phyloP scores from a whole-genome alignment of 2,329 filamentous ascomycete species.

The Didymella glomerata region DNA sequence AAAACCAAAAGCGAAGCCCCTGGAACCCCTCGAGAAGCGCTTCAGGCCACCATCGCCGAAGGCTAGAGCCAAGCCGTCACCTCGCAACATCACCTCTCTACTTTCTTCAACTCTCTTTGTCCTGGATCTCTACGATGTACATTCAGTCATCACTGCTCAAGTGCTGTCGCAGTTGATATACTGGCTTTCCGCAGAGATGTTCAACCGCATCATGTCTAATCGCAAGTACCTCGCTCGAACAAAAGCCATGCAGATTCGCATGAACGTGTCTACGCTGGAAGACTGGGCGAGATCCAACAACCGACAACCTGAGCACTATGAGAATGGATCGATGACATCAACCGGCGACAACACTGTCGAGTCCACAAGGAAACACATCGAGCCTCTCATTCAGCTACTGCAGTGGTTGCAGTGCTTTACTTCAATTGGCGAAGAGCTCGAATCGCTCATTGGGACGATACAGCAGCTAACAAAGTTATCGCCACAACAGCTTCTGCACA shows the following conservation, averaged over 20 bases:
- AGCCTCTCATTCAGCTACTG: constrained; percentile 88
- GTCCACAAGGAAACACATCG: constrained; percentile 81
- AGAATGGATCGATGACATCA: constrained; percentile 85
- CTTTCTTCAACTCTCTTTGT: constrained; percentile 97
- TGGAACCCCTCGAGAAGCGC: constrained; percentile 88
- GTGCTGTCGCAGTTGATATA: constrained; percentile 92
- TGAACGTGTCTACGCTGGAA: constrained; percentile 95
- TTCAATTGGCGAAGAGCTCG: constrained; percentile 87
- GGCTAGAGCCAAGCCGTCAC: constrained; percentile 87
- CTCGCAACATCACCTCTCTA: constrained; percentile 93
- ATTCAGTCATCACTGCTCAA: constrained; percentile 93
- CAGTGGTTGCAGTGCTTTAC: constrained; percentile 99
- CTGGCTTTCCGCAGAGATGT: constrained; percentile 95
- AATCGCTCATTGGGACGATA: constrained; percentile 85
- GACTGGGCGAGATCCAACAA: constrained; percentile 97
- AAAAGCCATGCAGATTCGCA: constrained; percentile 99
- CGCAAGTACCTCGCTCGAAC: constrained; percentile 92
- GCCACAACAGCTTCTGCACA: constrained; percentile 88
- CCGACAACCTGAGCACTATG: constrained; percentile 92
- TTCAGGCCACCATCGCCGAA: constrained; percentile 94
- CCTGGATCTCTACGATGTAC: constrained; percentile 97
- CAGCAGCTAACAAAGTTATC: constrained; percentile 87
- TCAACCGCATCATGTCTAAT: constrained; percentile 98
- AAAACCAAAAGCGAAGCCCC: constrained; percentile 83
- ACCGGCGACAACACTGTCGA: constrained; percentile 89